Evolutionary conservation across 805 yeast species (phyloP), one percentile per base, ranked within the genome.

Genomic region (Candida palmyrensis): DNA sequence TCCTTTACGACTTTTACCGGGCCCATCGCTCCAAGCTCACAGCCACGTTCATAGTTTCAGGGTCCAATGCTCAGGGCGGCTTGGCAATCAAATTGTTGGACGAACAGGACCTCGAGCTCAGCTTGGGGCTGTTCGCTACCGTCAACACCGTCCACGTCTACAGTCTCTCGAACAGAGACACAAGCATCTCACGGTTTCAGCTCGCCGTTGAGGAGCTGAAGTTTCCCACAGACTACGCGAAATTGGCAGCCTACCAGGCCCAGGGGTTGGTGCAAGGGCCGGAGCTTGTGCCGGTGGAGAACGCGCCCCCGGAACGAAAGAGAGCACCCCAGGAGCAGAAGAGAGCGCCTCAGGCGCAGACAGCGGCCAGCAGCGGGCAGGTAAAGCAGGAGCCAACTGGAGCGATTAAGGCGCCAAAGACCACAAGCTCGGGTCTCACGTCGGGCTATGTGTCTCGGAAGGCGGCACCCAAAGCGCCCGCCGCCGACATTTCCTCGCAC

Each of bases 11-110:
- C 3, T 73, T 58, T 45, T 68, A 62, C 41, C 40, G 44, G 5
- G 43, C 55, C 21, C 62, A 71, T 41, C 50, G 46, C 33, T 40
- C 58, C 12, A 49, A 55, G 25, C 35, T 73, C 6, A 45, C 53
- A 4, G 73, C 74, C 0, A 52, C 66, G 0, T 72, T 63, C 39
- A 42, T 71, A 3, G 59, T 69, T 10, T 49, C 60, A 1, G 79
- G 79, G 1, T 34, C 32, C n/a, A 41, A 43, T 8, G 15, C 35
- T 2, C 41, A 39, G 3, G 43, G 23, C 7, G 41, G 46, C 9
- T 23, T 34, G 2, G 37, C 44, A 20, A 41, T 59, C 27, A 52
- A 51, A 37, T 36, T 49, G 22, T 43, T 42, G 34, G 55, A 36
- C 44, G 62, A 48, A 8, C 33, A 33, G 1, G 49, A 45, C 7